These are phyloP conservation scores for Kazachstania psychrophila DNA, from an alignment of 805 yeast species.

Conservation along the genomic window DNA sequence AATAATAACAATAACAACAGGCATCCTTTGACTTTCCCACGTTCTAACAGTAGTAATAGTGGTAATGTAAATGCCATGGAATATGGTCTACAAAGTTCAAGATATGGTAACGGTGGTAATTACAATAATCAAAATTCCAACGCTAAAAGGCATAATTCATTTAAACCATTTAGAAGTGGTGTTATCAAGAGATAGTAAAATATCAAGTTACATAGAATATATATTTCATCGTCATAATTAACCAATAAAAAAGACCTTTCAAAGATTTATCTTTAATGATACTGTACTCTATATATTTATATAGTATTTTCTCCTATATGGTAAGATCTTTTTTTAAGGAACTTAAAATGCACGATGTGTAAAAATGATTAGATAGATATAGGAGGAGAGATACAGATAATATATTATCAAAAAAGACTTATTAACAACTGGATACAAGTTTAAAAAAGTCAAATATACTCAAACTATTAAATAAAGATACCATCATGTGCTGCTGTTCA, in stretches of 20 bases:
- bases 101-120: slow-evolving; percentile 12
- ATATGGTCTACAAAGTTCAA: slow-evolving; percentile 13
- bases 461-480: neutral
- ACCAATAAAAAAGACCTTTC: no score
- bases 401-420: no score
- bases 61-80: slow-evolving; percentile 5
- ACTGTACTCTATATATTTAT: neutral
- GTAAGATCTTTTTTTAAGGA: neutral
- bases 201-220: neutral
- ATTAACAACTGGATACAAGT: neutral
- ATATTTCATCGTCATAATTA: no score
- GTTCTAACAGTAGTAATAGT: slow-evolving; percentile 13
- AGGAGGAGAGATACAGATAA: no score
- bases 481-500: slow-evolving; percentile 16
- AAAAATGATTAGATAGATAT: no score
- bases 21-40: slow-evolving; percentile 26
- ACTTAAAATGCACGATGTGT: no score
- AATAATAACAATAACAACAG: slow-evolving; percentile 5
- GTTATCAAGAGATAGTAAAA: slow-evolving; percentile 7
- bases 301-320: no score
- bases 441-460: neutral
- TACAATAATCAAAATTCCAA: slow-evolving; percentile 2
- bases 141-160: slow-evolving; percentile 14
- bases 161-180: slow-evolving; percentile 21
- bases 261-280: neutral